phyloP scores from a whole-genome alignment of 352 stramenopile genomes.

The Halophytophthora polymorphica region DNA sequence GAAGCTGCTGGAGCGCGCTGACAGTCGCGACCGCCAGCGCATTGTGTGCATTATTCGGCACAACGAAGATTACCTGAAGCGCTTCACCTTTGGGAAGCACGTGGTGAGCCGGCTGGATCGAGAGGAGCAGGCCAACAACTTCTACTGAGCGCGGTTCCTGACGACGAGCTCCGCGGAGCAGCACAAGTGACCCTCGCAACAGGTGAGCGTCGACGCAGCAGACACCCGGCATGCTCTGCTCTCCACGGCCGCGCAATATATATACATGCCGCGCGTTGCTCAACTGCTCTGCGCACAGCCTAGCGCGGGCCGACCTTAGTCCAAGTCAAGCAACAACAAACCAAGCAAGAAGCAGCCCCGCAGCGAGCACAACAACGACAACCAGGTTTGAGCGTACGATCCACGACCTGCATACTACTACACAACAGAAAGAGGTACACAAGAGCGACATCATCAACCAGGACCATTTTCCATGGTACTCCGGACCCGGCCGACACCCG shows the following conservation, averaged over 20 bases:
- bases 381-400: conserved; percentile 33
- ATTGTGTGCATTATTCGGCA: conserved; percentile 91
- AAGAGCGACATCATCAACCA: conserved; percentile 15
- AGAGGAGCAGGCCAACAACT: conserved; percentile 27
- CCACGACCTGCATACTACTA: conserved; percentile 21
- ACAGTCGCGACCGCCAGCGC: conserved; percentile 76
- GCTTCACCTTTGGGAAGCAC: conserved; percentile 92
- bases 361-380: conserved; percentile 5
- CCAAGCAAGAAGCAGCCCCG: neutral
- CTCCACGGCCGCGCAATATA: conserved; percentile 25
- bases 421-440: conserved; percentile 10
- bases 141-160: conserved; percentile 25
- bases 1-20: conserved; percentile 92
- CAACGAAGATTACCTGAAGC: conserved; percentile 89
- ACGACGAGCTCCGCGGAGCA: neutral
- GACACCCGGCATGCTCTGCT: conserved; percentile 23
- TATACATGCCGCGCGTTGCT: conserved; percentile 35
- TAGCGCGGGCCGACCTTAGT: conserved; percentile 21
- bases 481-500: neutral
- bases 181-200: neutral
- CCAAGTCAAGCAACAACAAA: conserved; percentile 9
- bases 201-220: conserved; percentile 20
- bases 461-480: conserved; percentile 14
- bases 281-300: conserved; percentile 8
- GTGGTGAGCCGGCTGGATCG: conserved; percentile 71